Percentiles rank a stretch among this genome's conserved stretches.
Conservation (phyloP, 306 rosid genomes). For the Datisca glomerata region DNA sequence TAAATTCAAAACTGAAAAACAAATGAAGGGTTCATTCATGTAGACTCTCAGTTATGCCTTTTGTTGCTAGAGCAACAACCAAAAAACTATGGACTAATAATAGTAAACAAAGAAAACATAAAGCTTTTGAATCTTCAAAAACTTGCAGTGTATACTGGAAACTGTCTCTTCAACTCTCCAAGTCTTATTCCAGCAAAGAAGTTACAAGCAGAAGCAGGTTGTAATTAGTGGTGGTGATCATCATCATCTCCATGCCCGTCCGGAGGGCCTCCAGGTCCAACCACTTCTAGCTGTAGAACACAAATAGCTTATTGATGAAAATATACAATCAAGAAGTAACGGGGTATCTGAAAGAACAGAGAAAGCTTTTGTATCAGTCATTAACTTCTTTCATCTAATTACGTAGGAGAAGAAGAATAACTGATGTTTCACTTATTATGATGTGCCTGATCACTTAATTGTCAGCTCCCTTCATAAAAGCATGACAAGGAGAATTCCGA, state of each 20-base stretch:
- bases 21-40: neutral
- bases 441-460: neutral
- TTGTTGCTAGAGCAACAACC: conserved; percentile 10
- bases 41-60: no score
- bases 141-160: conserved; percentile 1
- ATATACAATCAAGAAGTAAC: no score
- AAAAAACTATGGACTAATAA: conserved; percentile 5
- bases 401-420: neutral
- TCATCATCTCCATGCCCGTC: conserved; percentile 24
- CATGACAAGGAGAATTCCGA: neutral
- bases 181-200: conserved; percentile 1
- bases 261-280: conserved; percentile 35
- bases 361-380: neutral
- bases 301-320: neutral
- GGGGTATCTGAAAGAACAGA: neutral
- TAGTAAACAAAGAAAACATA: conserved; percentile 6
- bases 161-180: conserved; percentile 3
- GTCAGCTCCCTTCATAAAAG: neutral
- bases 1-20: neutral
- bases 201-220: neutral
- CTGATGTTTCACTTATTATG: neutral
- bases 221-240: conserved; percentile 23
- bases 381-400: no score
- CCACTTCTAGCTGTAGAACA: conserved; percentile 28
- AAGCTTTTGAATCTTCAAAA: neutral